phyloP scores from a whole-genome alignment of 2,329 filamentous ascomycete genomes.

The Trichoderma sp. region DNA sequence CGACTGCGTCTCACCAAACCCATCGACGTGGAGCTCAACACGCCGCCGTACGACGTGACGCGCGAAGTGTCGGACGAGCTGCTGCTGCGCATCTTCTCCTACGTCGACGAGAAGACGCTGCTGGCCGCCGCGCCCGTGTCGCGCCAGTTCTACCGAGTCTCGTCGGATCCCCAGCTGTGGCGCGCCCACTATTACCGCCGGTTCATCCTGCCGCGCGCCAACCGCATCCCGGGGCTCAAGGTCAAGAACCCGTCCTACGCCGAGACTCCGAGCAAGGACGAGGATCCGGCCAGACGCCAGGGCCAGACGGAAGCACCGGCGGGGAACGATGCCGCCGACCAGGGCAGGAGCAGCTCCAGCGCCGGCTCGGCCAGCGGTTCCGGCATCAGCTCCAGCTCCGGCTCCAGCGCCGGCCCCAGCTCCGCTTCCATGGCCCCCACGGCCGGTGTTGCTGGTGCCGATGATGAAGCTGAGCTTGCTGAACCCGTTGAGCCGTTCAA shows the following conservation, averaged over 20 bases:
- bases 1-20: constrained; percentile 22
- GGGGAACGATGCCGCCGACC: constrained; percentile 39
- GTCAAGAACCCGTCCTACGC: constrained; percentile 28
- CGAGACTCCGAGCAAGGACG: constrained; percentile 30
- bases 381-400: not conserved
- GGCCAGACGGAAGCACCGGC: constrained; percentile 44
- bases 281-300: too few species aligned
- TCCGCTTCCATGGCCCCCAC: not conserved
- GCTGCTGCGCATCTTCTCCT: constrained; percentile 76
- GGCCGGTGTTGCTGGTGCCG: not conserved
- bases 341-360: not conserved
- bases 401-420: not conserved
- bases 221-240: constrained; percentile 67
- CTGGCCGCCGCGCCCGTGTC: constrained; percentile 65
- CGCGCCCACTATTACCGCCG: constrained; percentile 81
- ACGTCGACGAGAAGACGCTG: constrained; percentile 67
- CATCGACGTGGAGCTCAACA: not conserved
- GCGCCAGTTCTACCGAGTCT: constrained; percentile 66
- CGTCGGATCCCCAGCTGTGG: constrained; percentile 85
- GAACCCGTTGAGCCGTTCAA: constrained; percentile 34
- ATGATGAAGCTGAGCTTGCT: constrained; percentile 24
- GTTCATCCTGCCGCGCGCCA: constrained; percentile 78
- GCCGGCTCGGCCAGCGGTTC: not conserved
- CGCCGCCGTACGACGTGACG: constrained; percentile 52
- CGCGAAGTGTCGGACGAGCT: constrained; percentile 82